Evolutionary conservation across 2,329 filamentous ascomycete species (phyloP).

Genomic region (Zarea fungicola): DNA sequence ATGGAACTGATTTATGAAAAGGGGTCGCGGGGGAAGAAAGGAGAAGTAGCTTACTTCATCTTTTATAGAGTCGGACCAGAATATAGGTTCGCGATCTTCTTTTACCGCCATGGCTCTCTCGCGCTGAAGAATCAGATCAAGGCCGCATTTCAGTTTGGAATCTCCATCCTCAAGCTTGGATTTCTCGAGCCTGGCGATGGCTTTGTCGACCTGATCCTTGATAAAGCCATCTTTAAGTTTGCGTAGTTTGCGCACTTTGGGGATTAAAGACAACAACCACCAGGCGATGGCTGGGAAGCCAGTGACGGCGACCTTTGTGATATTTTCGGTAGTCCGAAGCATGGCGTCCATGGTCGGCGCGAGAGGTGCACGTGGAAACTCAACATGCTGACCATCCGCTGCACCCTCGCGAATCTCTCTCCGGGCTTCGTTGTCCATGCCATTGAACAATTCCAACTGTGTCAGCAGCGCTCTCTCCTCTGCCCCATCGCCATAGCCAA

Average conservation of each 20-base stretch:
- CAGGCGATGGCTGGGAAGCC: conserved; percentile 6
- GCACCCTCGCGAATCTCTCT: neutral
- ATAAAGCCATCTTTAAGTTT: neutral
- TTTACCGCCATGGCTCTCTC: neutral
- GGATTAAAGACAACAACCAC: neutral
- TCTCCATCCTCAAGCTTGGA: neutral
- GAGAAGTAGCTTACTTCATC: neutral
- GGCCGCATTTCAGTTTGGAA: conserved; percentile 3
- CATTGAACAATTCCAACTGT: neutral
- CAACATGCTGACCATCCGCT: neutral
- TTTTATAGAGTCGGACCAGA: conserved; percentile 6
- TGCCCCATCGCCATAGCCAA: conserved; percentile 22
- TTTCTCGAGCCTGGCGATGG: neutral
- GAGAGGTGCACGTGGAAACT: neutral
- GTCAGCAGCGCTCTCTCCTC: neutral
- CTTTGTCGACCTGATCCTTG: conserved; percentile 2
- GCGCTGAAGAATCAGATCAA: conserved; percentile 6
- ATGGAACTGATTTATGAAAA: conserved; percentile 16
- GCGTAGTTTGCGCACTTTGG: conserved; percentile 3
- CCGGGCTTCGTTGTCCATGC: neutral
- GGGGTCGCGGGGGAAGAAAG: neutral
- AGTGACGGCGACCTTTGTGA: conserved; percentile 5
- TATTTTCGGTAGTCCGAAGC: conserved; percentile 1
- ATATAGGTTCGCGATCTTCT: conserved; percentile 3
- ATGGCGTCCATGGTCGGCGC: neutral